phyloP scores from a whole-genome alignment of 2,329 filamentous ascomycete genomes.

The Mycosphaerella arachidis region DNA sequence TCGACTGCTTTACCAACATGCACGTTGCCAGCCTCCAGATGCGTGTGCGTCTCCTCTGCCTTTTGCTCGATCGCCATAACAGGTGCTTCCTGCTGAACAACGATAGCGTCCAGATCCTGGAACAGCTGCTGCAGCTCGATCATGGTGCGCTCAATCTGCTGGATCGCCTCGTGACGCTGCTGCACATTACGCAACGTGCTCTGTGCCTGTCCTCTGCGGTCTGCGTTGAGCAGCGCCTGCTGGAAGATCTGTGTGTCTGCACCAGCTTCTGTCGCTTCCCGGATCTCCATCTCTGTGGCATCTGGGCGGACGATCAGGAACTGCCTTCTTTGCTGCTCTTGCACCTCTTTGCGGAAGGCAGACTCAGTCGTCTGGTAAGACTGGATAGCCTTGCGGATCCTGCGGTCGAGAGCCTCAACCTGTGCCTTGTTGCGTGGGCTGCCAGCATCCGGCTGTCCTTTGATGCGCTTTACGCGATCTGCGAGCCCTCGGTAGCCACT shows the following conservation, averaged over 20 bases:
- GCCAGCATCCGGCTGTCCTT: constrained; percentile 69
- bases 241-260: constrained; percentile 76
- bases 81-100: constrained; percentile 79
- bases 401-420: constrained; percentile 73
- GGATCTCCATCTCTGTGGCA: constrained; percentile 70
- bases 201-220: constrained; percentile 74
- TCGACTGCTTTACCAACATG: constrained; percentile 77
- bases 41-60: constrained; percentile 76
- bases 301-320: constrained; percentile 75
- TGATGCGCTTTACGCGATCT: constrained; percentile 74
- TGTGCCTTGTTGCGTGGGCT: constrained; percentile 71
- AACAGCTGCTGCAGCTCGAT: constrained; percentile 82
- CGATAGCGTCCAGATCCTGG: constrained; percentile 79
- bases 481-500: constrained; percentile 73
- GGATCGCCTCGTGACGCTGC: constrained; percentile 77
- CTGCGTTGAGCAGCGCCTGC: constrained; percentile 77
- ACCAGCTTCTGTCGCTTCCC: constrained; percentile 68
- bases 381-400: constrained; percentile 75
- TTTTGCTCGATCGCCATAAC: constrained; percentile 80
- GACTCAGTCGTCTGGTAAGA: constrained; percentile 76
- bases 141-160: constrained; percentile 90
- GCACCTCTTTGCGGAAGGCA: constrained; percentile 71
- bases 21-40: constrained; percentile 79
- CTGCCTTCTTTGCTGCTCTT: constrained; percentile 81
- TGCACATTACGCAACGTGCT: constrained; percentile 74